Conservation (phyloP, 1,139 yeast species). For the Taphrina confusa region DNA sequence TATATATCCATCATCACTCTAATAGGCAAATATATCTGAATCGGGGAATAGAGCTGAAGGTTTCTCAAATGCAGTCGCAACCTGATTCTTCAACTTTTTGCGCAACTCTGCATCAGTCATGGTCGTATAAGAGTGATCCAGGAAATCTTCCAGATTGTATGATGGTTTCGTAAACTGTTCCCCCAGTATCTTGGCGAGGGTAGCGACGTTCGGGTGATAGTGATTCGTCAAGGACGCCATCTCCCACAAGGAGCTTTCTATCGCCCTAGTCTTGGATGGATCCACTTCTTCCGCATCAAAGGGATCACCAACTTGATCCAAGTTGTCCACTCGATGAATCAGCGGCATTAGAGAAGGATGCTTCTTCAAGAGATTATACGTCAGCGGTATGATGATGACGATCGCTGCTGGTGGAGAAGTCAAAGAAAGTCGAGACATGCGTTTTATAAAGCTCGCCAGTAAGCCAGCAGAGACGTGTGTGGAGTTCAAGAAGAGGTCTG, state of each 20-base stretch:
- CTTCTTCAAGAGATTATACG: conserved; percentile 81
- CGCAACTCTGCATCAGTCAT: conserved; percentile 72
- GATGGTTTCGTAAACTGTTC: conserved; percentile 88
- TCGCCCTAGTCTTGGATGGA: conserved; percentile 77
- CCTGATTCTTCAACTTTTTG: conserved; percentile 67
- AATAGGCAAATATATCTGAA: conserved; percentile 13
- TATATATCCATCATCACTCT: too few species aligned
- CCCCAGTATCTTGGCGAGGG: conserved; percentile 79
- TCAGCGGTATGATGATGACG: conserved; percentile 83
- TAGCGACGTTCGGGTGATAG: conserved; percentile 93
- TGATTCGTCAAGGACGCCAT: conserved; percentile 77
- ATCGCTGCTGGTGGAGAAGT: conserved; percentile 89
- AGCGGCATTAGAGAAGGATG: conserved; percentile 93
- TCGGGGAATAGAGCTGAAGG: conserved; percentile 13
- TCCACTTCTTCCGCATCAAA: conserved; percentile 64
- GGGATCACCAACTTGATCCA: conserved; percentile 57
- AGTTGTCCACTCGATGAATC: conserved; percentile 61
- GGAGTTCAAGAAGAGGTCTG: conserved; percentile 81
- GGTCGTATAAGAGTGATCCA: conserved; percentile 83
- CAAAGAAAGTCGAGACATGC: conserved; percentile 70
- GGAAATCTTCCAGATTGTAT: conserved; percentile 88
- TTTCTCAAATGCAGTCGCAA: conserved; percentile 71
- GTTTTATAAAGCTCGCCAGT: conserved; percentile 86
- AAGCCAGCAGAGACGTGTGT: conserved; percentile 82
- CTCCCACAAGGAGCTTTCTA: conserved; percentile 91